Percentiles rank a stretch among this genome's conserved stretches.
Conservation (phyloP, 164 flowering plant species). For the Piper longum region DNA sequence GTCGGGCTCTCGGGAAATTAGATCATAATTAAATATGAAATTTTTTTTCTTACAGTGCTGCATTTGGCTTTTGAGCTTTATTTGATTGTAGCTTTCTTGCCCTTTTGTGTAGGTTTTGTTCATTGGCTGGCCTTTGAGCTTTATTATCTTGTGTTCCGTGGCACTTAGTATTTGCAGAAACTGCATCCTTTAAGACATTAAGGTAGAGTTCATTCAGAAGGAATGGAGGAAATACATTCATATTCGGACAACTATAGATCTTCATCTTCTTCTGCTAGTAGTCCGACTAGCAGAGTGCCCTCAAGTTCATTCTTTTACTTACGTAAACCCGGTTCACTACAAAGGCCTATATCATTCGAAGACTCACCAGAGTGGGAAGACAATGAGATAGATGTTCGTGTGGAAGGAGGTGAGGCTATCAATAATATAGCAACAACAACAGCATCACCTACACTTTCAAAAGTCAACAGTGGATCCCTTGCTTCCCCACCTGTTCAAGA, state of each 20-base stretch:
- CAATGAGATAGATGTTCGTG: conserved; percentile 59
- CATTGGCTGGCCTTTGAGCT: neutral
- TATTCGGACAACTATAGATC: conserved; percentile 90
- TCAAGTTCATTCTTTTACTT: conserved; percentile 78
- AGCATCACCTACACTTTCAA: conserved; percentile 69
- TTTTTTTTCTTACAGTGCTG: no score
- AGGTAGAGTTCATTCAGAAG: neutral
- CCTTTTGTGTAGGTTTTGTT: neutral
- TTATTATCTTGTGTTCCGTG: neutral
- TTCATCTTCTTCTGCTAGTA: conserved; percentile 90
- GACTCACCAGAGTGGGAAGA: conserved; percentile 99
- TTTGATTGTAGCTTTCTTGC: no score
- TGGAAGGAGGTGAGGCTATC: conserved; percentile 64
- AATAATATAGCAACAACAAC: conserved; percentile 50
- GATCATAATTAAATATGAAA: no score
- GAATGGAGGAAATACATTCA: conserved; percentile 93
- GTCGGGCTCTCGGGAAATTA: no score
- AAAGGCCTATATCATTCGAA: conserved; percentile 91
- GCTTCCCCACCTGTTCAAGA: conserved; percentile 68
- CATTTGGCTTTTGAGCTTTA: no score
- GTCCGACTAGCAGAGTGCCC: conserved; percentile 79
- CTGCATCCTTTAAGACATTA: neutral
- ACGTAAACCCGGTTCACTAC: conserved; percentile 70
- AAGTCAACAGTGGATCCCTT: conserved; percentile 71
- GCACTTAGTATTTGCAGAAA: neutral